These are phyloP conservation scores for Ceratocystis destructans DNA, from an alignment of 2,329 filamentous ascomycete species.

Conservation along the genomic window DNA sequence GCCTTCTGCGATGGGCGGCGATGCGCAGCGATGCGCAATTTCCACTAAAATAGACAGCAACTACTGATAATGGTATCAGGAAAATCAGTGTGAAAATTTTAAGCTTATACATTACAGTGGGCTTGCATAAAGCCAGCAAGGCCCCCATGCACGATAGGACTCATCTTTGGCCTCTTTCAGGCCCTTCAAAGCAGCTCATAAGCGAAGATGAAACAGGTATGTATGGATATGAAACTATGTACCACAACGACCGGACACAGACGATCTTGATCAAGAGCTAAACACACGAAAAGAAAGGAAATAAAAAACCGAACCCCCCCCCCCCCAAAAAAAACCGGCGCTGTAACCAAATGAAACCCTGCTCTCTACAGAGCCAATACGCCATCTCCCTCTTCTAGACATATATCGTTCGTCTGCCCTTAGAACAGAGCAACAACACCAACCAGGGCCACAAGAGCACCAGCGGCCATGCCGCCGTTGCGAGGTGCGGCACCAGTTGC, in stretches of 20 bases:
- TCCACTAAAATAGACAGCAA: too few relatives aligned
- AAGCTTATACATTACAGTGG: too few relatives aligned
- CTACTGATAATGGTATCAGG: too few relatives aligned
- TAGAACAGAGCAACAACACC: constrained; percentile 23
- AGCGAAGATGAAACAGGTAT: constrained; percentile 2
- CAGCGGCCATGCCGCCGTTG: constrained; percentile 20
- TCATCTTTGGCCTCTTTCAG: not conserved
- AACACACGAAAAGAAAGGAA: not conserved
- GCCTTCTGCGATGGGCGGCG: too few relatives aligned
- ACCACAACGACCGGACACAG: not conserved
- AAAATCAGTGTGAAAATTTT: too few relatives aligned
- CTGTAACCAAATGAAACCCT: not conserved
- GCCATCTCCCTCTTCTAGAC: not conserved
- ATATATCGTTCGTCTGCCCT: not conserved
- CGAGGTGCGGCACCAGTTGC: not conserved
- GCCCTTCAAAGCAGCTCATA: not conserved
- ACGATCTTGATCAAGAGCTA: not conserved
- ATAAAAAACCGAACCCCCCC: not conserved
- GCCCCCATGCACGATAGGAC: too few relatives aligned
- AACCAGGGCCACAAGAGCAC: constrained; percentile 23
- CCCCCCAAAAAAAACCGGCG: not conserved
- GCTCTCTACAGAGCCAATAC: not conserved
- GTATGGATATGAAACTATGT: constrained; percentile 5
- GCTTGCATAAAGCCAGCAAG: too few relatives aligned
- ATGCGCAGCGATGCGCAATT: too few relatives aligned